Evolutionary conservation across 148 eudicot species (phyloP).

Genomic region (Fagopyrum esculentum): DNA sequence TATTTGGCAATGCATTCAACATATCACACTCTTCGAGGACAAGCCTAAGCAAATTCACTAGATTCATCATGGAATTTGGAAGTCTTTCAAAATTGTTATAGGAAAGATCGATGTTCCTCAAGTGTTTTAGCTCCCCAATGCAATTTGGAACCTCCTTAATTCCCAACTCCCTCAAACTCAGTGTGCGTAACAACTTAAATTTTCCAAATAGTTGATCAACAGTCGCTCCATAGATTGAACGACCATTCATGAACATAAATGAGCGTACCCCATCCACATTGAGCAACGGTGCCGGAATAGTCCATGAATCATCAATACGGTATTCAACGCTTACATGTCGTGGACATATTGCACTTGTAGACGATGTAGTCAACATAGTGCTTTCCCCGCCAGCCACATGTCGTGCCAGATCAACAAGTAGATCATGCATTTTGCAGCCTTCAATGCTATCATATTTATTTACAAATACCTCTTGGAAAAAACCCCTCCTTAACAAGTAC

Average conservation of each 20-base stretch:
- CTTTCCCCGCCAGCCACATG: too few species aligned
- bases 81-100: background rate
- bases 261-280: background rate
- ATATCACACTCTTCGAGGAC: background rate
- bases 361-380: too few species aligned
- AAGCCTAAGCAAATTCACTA: slow-evolving; percentile 26
- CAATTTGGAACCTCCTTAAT: background rate
- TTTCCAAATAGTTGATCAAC: background rate
- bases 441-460: too few species aligned
- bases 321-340: too few species aligned
- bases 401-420: too few species aligned
- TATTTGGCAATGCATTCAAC: slow-evolving; percentile 15
- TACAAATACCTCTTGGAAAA: too few species aligned
- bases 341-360: too few species aligned
- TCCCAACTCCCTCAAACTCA: background rate
- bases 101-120: slow-evolving; percentile 29
- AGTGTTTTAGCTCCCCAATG: background rate
- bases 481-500: too few species aligned
- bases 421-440: too few species aligned
- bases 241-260: background rate
- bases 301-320: too few species aligned
- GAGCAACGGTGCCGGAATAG: too few species aligned
- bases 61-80: slow-evolving; percentile 20
- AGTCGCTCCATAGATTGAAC: too few species aligned
- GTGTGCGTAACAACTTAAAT: background rate